These are phyloP conservation scores for Fraxinus albicans DNA, from an alignment of 305 asterid genomes.

Conservation along the genomic window DNA sequence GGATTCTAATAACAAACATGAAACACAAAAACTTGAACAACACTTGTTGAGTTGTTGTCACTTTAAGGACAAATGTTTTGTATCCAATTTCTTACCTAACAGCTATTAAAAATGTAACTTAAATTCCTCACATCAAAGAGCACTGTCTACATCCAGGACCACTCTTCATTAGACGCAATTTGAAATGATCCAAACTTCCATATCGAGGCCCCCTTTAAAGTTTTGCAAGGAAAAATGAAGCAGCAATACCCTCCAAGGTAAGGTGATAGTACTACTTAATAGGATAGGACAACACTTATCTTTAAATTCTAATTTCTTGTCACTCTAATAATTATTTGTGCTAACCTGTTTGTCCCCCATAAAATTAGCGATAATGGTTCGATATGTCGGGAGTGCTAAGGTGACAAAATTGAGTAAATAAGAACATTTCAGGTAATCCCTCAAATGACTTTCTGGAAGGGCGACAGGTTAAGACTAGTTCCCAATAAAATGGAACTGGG, in stretches of 20 bases:
- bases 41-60: background rate
- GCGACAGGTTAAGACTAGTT: background rate
- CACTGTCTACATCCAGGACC: background rate
- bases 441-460: background rate
- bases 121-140: background rate
- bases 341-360: background rate
- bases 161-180: background rate
- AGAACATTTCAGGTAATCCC: background rate
- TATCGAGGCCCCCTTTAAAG: too few relatives aligned
- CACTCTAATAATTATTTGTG: background rate
- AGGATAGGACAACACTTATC: background rate
- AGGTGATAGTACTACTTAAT: background rate
- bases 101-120: background rate
- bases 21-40: background rate
- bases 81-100: background rate
- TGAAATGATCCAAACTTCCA: background rate
- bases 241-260: background rate
- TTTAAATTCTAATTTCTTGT: background rate
- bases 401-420: background rate
- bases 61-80: background rate
- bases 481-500: background rate
- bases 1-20: background rate
- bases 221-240: background rate
- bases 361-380: background rate
- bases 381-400: background rate